Evolutionary conservation across 2,329 filamentous ascomycete species (phyloP), one percentile per base, ranked within the genome.

Genomic region (Epichloe bromicola): DNA sequence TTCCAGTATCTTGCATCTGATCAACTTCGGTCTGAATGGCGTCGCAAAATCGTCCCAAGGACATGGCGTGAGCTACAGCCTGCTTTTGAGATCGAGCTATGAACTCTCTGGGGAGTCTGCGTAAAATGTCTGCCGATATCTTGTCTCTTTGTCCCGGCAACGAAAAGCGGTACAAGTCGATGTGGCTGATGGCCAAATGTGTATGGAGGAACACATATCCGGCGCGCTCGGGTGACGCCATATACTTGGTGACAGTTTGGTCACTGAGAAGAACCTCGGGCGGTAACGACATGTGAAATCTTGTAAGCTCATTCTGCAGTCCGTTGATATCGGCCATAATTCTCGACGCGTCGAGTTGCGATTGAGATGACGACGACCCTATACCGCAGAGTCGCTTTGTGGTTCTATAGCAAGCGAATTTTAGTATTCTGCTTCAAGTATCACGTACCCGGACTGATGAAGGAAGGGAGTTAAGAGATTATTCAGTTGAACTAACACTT

Each of bases 81-180:
- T 71, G 68, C 46, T 65, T 69, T 49, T 66, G 66, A 1, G 64
- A 68, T 46, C 62, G 62, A 3, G 58, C 51, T 3, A 69, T 55
- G 48, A 70, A 70, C 33, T 67, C 65, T 3, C 49, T 51, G 1
- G 68, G 68, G 2, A 70, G 58, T 51, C 62, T 63, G 30, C 58
- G 60, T 4, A 67, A 56, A 7, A 70, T 55, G 4, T 67, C 64
- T 10, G 61, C 53, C 4, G 61, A 61, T 0, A 61, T 59, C 38
- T 63, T 62, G 23, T 67, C 66, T 14, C 61, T 57, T 1, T 68
- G 58, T 1, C 65, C 65, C 0, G 68, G 68, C 6, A 70, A 56
- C 14, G 65, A 62, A 51, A 69, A 67, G 11, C 68, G 61, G 51
- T 71, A 71, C 6, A 71, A 55, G 34, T 70, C 67, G 12, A 70